Evolutionary conservation across 352 stramenopile genomes (phyloP), one percentile per base, ranked within the genome.

Genomic region (Globisporangium heterothallicum): DNA sequence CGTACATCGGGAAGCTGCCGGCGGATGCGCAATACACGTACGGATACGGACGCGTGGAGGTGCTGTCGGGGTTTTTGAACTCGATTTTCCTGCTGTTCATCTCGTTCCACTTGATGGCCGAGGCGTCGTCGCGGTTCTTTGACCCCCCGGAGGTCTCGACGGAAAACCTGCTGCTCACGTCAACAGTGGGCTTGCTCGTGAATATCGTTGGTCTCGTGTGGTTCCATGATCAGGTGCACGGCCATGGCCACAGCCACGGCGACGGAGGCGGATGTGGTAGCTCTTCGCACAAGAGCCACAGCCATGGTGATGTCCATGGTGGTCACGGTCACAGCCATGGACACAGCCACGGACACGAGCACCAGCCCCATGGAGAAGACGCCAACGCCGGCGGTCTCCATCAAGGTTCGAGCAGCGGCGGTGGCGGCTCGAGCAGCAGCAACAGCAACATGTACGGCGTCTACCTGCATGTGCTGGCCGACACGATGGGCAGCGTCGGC

Each of bases 361-460:
- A 63, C 29, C 51, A 53, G 49, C 19, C 49, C 29, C 45, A 62
- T 47, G 35, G 44, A 25, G 38, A 64, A 16, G 29, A 40, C 40
- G 49, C n/a, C n/a, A n/a, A n/a, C n/a, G n/a, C n/a, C n/a, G n/a
- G n/a, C n/a, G n/a, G n/a, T n/a, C n/a, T n/a, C n/a, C n/a, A n/a
- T n/a, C n/a, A n/a, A n/a, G 27, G 14, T 6, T 30, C 5, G 27
- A 56, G 24, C 29, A 53, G 10, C 18, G 9, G 18, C 27, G 24
- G 12, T 9, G 25, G 40, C 19, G 49, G 53, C 4, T 26, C 58
- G 8, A 41, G 59, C 19, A 54, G 58, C 42, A 78, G 66, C 45
- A 95, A 93, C 59, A 86, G 69, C 52, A 97, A 97, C 66, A 93
- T 97, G 74, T 86, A 96, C 56, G 88, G 84, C 9, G 85, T 97